Conservation (phyloP, 2,329 filamentous ascomycete genomes). For the Colletotrichum trifolii region DNA sequence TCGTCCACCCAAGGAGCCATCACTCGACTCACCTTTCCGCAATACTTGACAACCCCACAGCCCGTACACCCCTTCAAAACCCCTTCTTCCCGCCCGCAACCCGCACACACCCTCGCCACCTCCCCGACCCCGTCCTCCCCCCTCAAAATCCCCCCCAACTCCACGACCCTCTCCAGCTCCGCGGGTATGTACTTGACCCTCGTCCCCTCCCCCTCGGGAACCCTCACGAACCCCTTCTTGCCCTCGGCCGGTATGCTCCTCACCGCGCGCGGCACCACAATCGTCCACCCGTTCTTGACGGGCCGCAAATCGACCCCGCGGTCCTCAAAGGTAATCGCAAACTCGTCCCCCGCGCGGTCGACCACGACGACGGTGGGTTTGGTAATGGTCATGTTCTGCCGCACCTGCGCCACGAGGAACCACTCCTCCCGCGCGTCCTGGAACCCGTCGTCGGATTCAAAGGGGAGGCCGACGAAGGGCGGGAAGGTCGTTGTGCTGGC, state of each 20-base stretch:
- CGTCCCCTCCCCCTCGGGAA: slow-evolving; percentile 46
- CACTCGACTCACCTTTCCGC: slow-evolving; percentile 53
- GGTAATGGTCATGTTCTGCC: slow-evolving; percentile 60
- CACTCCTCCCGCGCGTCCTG: slow-evolving; percentile 39
- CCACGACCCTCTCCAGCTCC: slow-evolving; percentile 43
- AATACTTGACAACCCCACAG: slow-evolving; percentile 57
- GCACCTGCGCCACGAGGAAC: slow-evolving; percentile 58
- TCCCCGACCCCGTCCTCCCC: slow-evolving; percentile 24
- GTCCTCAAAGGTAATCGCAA: slow-evolving; percentile 60
- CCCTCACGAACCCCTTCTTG: slow-evolving; percentile 52
- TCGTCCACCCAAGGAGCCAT: neutral
- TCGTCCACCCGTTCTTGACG: slow-evolving; percentile 53
- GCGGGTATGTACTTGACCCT: slow-evolving; percentile 50
- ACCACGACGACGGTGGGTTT: slow-evolving; percentile 59
- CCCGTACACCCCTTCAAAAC: slow-evolving; percentile 54
- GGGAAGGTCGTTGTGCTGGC: slow-evolving; percentile 47
- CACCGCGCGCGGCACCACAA: slow-evolving; percentile 50
- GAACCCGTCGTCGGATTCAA: slow-evolving; percentile 13
- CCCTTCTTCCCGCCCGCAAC: slow-evolving; percentile 44
- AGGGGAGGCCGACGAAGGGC: slow-evolving; percentile 46
- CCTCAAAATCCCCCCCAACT: slow-evolving; percentile 41
- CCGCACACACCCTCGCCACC: slow-evolving; percentile 40
- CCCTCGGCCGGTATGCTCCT: slow-evolving; percentile 49
- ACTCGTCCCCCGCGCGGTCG: slow-evolving; percentile 52
- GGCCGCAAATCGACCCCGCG: slow-evolving; percentile 47